These are phyloP conservation scores for Talaromyces sp. DNA, from an alignment of 2,329 filamentous ascomycete genomes.

Conservation along the genomic window DNA sequence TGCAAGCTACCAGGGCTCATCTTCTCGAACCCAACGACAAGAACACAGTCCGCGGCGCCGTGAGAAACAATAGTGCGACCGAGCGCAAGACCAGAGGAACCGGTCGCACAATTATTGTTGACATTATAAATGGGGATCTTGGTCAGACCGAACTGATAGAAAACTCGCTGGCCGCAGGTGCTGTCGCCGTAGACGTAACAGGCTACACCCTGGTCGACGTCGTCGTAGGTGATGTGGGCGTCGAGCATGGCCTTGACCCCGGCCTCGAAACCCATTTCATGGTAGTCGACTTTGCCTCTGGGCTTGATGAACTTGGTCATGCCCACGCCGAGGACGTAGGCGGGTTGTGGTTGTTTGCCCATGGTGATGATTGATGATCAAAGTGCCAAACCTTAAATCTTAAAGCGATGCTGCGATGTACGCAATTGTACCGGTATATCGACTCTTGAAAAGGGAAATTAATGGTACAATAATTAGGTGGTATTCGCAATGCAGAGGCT, in stretches of 20 bases:
- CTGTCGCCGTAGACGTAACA: conserved; percentile 98
- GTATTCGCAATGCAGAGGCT: not conserved
- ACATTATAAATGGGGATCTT: conserved; percentile 95
- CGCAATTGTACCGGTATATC: not conserved
- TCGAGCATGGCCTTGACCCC: conserved; percentile 80
- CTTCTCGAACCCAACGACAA: conserved; percentile 96
- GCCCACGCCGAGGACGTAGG: conserved; percentile 93
- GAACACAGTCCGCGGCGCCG: conserved; percentile 80
- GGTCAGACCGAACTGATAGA: conserved; percentile 98
- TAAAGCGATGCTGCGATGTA: not conserved
- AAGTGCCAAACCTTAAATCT: not conserved
- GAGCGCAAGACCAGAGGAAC: conserved; percentile 86
- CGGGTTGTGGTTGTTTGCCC: conserved; percentile 52
- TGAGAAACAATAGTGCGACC: conserved; percentile 74
- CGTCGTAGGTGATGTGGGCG: conserved; percentile 86
- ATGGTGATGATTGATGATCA: conserved; percentile 37
- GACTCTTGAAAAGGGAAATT: not conserved
- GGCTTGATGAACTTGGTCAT: conserved; percentile 99
- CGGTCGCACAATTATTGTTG: conserved; percentile 98
- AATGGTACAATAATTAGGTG: not conserved
- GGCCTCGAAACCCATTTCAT: conserved; percentile 89
- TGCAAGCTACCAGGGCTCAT: conserved; percentile 91
- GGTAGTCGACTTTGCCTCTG: conserved; percentile 89
- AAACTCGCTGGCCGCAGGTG: conserved; percentile 92
- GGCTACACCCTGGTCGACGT: conserved; percentile 91